These are phyloP conservation scores for Euclidium syriacum DNA, from an alignment of 345 rosid genomes.

Conservation along the genomic window DNA sequence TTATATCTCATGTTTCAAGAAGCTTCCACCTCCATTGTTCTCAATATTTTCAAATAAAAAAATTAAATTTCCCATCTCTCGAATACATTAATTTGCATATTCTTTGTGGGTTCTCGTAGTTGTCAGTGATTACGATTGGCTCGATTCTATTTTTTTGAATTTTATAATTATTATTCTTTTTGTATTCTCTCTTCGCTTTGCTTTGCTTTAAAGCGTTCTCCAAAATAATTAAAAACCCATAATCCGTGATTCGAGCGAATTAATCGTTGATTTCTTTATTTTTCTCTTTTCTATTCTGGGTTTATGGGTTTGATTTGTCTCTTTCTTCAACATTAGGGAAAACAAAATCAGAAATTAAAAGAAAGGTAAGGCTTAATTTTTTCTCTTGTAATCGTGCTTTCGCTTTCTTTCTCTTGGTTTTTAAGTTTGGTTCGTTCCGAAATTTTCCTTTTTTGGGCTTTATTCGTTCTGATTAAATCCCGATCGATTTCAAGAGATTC, in stretches of 20 bases:
- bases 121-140: conserved; percentile 22
- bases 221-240: neutral
- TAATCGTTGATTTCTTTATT: neutral
- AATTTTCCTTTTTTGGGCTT: conserved; percentile 1
- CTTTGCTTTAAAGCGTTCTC: conserved; percentile 23
- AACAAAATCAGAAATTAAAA: neutral
- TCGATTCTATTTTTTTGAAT: neutral
- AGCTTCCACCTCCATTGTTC: neutral
- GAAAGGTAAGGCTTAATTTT: neutral
- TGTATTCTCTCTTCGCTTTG: conserved; percentile 2
- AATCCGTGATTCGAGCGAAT: conserved; percentile 19
- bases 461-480: neutral
- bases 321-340: conserved; percentile 9
- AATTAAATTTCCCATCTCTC: neutral
- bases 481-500: conserved; percentile 4
- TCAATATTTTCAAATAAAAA: neutral
- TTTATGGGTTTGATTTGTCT: conserved; percentile 11
- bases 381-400: neutral
- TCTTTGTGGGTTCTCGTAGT: conserved; percentile 11
- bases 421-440: neutral
- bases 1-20: conserved; percentile 7
- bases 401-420: neutral
- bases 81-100: conserved; percentile 18
- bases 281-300: neutral
- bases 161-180: neutral